Conservation (phyloP, 2,329 filamentous ascomycete species). For the Zymoseptoria passerinii region DNA sequence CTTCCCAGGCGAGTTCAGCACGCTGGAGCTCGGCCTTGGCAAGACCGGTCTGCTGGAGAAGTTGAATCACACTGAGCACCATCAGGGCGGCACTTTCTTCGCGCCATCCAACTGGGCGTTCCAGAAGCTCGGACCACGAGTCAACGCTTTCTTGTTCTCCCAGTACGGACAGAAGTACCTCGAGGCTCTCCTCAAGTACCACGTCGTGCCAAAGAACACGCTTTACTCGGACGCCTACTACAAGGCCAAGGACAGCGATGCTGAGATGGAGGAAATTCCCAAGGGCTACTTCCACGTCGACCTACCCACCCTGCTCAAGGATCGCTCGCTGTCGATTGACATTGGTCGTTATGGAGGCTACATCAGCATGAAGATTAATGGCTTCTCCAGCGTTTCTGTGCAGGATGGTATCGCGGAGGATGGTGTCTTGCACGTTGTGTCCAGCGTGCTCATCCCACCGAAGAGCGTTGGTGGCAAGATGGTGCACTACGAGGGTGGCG, state of each 20-base stretch:
- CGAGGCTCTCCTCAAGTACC: constrained; percentile 68
- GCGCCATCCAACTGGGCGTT: constrained; percentile 79
- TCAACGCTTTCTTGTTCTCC: constrained; percentile 83
- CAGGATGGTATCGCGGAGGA: constrained; percentile 67
- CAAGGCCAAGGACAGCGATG: constrained; percentile 31
- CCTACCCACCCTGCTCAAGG: constrained; percentile 62
- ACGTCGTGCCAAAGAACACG: constrained; percentile 64
- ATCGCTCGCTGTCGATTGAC: constrained; percentile 61
- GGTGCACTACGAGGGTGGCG: constrained; percentile 39
- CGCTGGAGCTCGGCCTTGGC: constrained; percentile 62
- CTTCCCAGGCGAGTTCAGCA: constrained; percentile 66
- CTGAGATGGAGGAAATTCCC: constrained; percentile 24
- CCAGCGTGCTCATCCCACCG: constrained; percentile 67
- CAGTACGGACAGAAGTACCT: constrained; percentile 66
- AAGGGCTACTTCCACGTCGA: constrained; percentile 57
- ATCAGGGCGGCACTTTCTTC: constrained; percentile 66
- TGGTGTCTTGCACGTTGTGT: constrained; percentile 73
- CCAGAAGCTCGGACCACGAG: constrained; percentile 57
- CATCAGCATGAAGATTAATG: constrained; percentile 67
- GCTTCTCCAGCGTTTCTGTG: constrained; percentile 55
- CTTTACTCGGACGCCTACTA: constrained; percentile 81
- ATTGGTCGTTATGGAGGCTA: constrained; percentile 60
- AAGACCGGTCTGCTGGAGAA: constrained; percentile 64
- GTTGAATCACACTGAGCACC: constrained; percentile 45
- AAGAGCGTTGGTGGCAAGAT: constrained; percentile 40